A percentile compares a stretch with the other conserved stretches of the same genome.
These are phyloP conservation scores for Leptodermis oblonga DNA, from an alignment of 257 asterid species.

Conservation along the genomic window DNA sequence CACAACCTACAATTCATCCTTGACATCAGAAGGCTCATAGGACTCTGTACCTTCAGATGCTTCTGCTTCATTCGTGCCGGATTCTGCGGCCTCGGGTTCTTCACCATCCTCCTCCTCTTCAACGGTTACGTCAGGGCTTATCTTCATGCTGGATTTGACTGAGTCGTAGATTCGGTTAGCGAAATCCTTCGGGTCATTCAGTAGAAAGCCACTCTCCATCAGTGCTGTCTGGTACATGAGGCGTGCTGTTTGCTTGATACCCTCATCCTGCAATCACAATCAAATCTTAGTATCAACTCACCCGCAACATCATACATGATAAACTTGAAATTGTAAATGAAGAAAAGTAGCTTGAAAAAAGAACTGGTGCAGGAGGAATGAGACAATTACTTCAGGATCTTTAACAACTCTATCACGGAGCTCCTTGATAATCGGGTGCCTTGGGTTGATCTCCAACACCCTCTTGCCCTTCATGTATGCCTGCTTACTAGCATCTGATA, in stretches of 20 bases:
- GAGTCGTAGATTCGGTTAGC: slow-evolving; percentile 67
- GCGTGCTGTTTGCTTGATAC: slow-evolving; percentile 65
- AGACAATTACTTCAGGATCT: slow-evolving; percentile 58
- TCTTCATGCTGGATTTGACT: slow-evolving; percentile 60
- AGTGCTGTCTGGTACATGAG: slow-evolving; percentile 89
- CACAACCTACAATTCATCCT: slow-evolving; percentile 65
- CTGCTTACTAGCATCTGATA: slow-evolving; percentile 75
- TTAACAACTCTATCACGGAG: slow-evolving; percentile 66
- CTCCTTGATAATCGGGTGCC: slow-evolving; percentile 89
- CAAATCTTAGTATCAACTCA: neutral
- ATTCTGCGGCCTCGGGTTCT: slow-evolving; percentile 40
- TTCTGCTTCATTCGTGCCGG: slow-evolving; percentile 33
- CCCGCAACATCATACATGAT: neutral
- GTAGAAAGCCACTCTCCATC: slow-evolving; percentile 80
- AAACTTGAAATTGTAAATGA: neutral
- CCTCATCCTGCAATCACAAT: slow-evolving; percentile 41
- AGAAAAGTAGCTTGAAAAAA: neutral
- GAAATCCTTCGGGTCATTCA: slow-evolving; percentile 80
- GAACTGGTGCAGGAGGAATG: neutral
- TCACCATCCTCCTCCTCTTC: slow-evolving; percentile 81
- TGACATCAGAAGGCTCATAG: slow-evolving; percentile 30
- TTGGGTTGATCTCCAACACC: slow-evolving; percentile 82
- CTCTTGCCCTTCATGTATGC: slow-evolving; percentile 96
- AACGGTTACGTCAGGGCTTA: slow-evolving; percentile 61
- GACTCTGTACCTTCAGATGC: slow-evolving; percentile 22